A percentile compares a stretch with the other conserved stretches of the same genome.
These are phyloP conservation scores for Eimeria tenella DNA, from an alignment of 169 alveolate genomes.

Conservation along the genomic window DNA sequence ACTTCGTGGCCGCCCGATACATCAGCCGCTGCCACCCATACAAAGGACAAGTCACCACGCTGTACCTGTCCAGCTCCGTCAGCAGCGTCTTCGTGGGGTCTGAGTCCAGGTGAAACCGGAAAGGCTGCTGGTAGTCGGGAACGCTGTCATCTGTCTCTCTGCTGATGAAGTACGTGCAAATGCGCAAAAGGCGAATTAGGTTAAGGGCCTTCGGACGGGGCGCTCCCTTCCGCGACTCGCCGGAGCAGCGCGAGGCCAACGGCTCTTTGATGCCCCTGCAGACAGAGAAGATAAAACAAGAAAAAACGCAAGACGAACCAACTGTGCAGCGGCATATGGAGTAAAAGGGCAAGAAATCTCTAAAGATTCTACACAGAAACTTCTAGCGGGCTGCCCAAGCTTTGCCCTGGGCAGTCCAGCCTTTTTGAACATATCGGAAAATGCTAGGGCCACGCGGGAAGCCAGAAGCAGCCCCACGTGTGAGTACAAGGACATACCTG, in stretches of 20 bases:
- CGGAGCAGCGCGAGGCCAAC: background rate
- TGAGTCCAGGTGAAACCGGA: slow-evolving; percentile 15
- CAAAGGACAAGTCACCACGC: slow-evolving; percentile 82
- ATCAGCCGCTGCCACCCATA: slow-evolving; percentile 90
- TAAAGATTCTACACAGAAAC: too few relatives aligned
- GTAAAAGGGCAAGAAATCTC: too few relatives aligned
- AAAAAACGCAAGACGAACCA: background rate
- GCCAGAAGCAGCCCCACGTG: too few relatives aligned
- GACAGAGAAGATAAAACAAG: background rate
- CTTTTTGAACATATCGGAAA: too few relatives aligned
- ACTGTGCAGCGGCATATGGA: background rate
- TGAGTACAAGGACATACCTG: slow-evolving; percentile 4
- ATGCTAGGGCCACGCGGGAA: too few relatives aligned
- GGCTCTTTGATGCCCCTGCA: slow-evolving; percentile 45
- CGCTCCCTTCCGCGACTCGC: background rate
- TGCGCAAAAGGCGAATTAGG: slow-evolving; percentile 86
- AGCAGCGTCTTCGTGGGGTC: slow-evolving; percentile 55
- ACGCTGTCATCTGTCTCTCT: slow-evolving; percentile 86
- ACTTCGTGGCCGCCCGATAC: slow-evolving; percentile 81
- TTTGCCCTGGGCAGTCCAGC: too few relatives aligned
- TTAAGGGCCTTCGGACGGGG: slow-evolving; percentile 82
- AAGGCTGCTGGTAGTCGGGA: slow-evolving; percentile 87
- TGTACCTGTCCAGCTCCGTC: slow-evolving; percentile 81
- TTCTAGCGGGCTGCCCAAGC: too few relatives aligned
- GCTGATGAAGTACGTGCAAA: slow-evolving; percentile 87